Evolutionary conservation across 2,329 filamentous ascomycete species (phyloP), one percentile per base, ranked within the genome.

Genomic region (Xenoacremonium recifei): DNA sequence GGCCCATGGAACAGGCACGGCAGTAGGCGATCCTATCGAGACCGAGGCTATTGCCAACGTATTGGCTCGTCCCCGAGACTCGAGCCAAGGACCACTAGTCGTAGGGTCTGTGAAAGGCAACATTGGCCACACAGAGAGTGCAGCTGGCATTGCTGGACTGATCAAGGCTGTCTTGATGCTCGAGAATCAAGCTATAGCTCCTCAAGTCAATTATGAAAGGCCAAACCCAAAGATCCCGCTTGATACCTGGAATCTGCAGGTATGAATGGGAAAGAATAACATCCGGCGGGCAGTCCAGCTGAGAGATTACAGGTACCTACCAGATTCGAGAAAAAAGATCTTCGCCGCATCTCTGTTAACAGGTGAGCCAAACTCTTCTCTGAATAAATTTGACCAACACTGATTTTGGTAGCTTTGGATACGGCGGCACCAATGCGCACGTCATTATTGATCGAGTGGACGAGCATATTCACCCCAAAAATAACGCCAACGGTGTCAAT

Each of bases 1-100:
- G 51, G 60, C 62, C 5, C 72, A 77, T 44, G 73, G 71, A 4
- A 76, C 73, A 1, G 72, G 71, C 4, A 77, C 73, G 2, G 54
- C 61, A 21, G 66, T 67, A 4, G 74, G 73, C 2, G 73, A 77
- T 45, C 69, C 70, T 0, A 63, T 66, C 15, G 73, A 76, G 48
- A 68, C 68, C 0, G 51, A 48, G 1, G 72, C 69, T n/a, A 65
- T 76, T 18, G 50, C 61, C n/a, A 47, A 50, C 4, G 60, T 62
- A 10, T 58, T 70, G 19, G 59, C 60, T 12, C 46, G 55, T 36
- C 55, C 58, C 13, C 58, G 66, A 12, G 58, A 62, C 27, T 44
- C 57, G 9, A 54, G 16, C 36, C 27, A 64, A 25, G 60, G 66
- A 39, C 66, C 66, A 9, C 52, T 72, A 5, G 67, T 60, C 37